These are phyloP conservation scores for Fusarium torreyae DNA, from an alignment of 2,329 filamentous ascomycete species.

Conservation along the genomic window DNA sequence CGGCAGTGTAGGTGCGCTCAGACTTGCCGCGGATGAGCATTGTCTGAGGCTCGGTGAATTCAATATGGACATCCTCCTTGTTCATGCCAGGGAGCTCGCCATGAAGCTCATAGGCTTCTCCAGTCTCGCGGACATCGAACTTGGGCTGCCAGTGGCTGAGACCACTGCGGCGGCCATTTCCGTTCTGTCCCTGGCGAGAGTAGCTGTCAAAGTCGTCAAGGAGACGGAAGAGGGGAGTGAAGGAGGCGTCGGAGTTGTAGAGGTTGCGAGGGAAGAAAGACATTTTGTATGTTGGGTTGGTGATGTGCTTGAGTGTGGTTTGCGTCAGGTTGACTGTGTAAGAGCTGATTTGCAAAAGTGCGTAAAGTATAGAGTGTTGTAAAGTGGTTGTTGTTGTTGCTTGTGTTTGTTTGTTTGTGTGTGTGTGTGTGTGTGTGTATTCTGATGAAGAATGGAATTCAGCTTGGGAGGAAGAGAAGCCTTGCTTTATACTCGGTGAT, in stretches of 20 bases:
- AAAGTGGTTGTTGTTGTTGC: constrained; percentile 27
- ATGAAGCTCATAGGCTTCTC: constrained; percentile 79
- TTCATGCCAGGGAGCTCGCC: constrained; percentile 84
- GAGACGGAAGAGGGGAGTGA: constrained; percentile 74
- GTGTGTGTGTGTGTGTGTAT: constrained; percentile 46
- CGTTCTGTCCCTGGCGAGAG: constrained; percentile 56
- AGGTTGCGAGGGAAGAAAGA: constrained; percentile 71
- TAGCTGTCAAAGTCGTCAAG: constrained; percentile 76
- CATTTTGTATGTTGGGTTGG: constrained; percentile 63
- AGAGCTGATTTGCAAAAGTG: constrained; percentile 46
- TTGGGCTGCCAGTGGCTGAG: constrained; percentile 78
- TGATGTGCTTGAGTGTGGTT: constrained; percentile 42
- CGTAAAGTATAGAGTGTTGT: constrained; percentile 32
- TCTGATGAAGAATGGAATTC: constrained; percentile 48
- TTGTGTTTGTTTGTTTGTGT: constrained; percentile 48
- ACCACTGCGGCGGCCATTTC: constrained; percentile 42
- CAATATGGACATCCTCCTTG: constrained; percentile 81
- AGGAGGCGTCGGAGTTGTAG: constrained; percentile 66
- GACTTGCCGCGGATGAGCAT: constrained; percentile 78
- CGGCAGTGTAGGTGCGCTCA: constrained; percentile 74
- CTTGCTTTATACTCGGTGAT: constrained; percentile 53
- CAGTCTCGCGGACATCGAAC: constrained; percentile 83
- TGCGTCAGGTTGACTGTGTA: constrained; percentile 49
- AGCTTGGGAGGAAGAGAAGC: constrained; percentile 21
- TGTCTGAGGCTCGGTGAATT: constrained; percentile 84